Evolutionary conservation across 495 filamentous ascomycete genomes (phyloP), one percentile per base, ranked within the genome.

Genomic region (Antarctomyces pellizariae): DNA sequence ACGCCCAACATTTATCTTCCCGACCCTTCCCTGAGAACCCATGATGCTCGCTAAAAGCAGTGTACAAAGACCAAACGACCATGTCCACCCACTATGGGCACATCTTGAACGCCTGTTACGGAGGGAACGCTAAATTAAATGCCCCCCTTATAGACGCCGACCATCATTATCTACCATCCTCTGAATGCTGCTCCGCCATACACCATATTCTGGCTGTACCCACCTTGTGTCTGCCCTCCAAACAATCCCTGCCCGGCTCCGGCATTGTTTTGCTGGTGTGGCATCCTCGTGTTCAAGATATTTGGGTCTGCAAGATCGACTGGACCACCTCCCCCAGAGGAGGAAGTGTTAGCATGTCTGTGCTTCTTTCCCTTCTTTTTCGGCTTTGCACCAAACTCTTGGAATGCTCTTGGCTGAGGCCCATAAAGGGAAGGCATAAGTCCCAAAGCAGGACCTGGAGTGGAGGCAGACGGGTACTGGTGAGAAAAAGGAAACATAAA

Each of bases 321-420:
- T 79, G 90, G 68, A 64, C 74, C 79, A 71, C 70, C 68, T 61
- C 79, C 79, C 65, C 78, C 78, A 66, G 77, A 84, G 70, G 80
- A 86, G 75, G 80, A 90, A 84, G 82, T 90, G 76, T 90, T 89
- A 86, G 82, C 82, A 73, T 91, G 79, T 72, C 79, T 89, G 60
- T 89, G 80, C 75, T 89, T 86, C 71, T 89, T 90, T 67, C 77
- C 79, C 75, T 91, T 90, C 76, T 90, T 91, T 76, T 86, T 91
- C 68, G 82, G 75, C 72, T 90, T 90, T 59, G 70, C 66, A 55
- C 68, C 73, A 62, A 69, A 67, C 47, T 82, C 78, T 63, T 77
- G 70, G 58, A 68, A 71, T 53, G 64, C 60, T 58, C 75, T 75
- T 59, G 71, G 52, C 64, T 75, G 78, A 49, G 71, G 52, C 59